These are phyloP conservation scores for Wallacemonas collosoma DNA, from an alignment of 208 protist species.

Conservation along the genomic window DNA sequence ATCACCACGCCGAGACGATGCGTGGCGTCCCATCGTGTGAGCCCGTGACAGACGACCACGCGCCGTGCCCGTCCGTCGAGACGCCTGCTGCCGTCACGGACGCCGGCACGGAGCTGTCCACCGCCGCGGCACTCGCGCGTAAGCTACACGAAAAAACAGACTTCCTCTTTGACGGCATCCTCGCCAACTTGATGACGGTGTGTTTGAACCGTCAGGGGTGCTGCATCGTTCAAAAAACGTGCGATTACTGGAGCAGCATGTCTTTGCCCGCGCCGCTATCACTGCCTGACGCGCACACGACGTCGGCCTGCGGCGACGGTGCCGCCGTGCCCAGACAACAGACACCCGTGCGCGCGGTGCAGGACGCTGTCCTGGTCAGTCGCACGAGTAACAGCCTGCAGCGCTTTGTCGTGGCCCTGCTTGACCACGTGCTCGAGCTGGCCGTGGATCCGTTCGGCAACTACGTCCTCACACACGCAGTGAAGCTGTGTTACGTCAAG, in stretches of 20 bases:
- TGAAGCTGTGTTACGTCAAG: slow-evolving; percentile 63
- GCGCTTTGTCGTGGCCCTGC: slow-evolving; percentile 45
- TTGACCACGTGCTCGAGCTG: slow-evolving; percentile 77
- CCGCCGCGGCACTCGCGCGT: not conserved
- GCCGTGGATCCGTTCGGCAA: slow-evolving; percentile 95
- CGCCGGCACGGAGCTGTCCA: not conserved
- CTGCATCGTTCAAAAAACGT: slow-evolving; percentile 91
- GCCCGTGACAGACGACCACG: no score
- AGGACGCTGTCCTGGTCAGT: not conserved
- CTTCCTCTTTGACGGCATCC: slow-evolving; percentile 60
- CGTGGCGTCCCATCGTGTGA: no score
- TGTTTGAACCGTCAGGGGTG: slow-evolving; percentile 78
- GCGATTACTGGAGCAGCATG: slow-evolving; percentile 9
- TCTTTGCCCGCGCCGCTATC: slow-evolving; percentile 2
- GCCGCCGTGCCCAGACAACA: not conserved
- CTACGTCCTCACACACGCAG: slow-evolving; percentile 96
- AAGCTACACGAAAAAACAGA: slow-evolving; percentile 28
- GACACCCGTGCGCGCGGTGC: not conserved
- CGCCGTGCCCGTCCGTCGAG: no score
- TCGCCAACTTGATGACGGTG: slow-evolving; percentile 48
- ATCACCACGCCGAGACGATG: slow-evolving; percentile 1
- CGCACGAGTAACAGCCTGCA: slow-evolving; percentile 23
- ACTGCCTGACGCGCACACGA: not conserved
- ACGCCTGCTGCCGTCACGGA: no score
- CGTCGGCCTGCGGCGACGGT: no score